phyloP scores from a whole-genome alignment of 768 basidiomycete genomes.

The Chalciporus pseudorubinellus region DNA sequence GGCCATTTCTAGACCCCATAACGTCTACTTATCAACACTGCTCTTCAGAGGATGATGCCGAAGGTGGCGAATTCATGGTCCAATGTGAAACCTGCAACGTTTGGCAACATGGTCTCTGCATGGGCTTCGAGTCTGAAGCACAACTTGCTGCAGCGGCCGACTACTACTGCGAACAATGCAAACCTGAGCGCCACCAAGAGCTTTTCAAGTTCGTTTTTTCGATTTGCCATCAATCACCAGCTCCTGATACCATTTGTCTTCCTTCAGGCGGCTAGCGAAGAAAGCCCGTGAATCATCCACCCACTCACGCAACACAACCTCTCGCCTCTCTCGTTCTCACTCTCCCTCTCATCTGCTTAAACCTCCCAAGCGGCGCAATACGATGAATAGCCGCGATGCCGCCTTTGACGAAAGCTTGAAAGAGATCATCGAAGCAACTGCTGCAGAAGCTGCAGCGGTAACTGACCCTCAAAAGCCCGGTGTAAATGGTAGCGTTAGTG shows the following conservation, averaged over 20 bases:
- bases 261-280: conserved; percentile 58
- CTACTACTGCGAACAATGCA: conserved; percentile 94
- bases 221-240: conserved; percentile 12
- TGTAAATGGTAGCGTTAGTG: conserved; percentile 39
- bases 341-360: conserved; percentile 62
- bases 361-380: conserved; percentile 85
- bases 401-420: conserved; percentile 87
- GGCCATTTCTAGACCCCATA: conserved; percentile 7
- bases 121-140: conserved; percentile 84
- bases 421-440: conserved; percentile 71
- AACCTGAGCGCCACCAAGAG: conserved; percentile 80
- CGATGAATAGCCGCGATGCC: conserved; percentile 97
- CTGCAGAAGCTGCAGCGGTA: conserved; percentile 62
- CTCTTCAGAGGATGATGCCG: conserved; percentile 65
- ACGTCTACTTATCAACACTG: conserved; percentile 25
- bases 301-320: conserved; percentile 55
- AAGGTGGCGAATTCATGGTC: conserved; percentile 95
- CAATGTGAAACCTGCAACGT: conserved; percentile 96
- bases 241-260: conserved; percentile 16
- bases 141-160: conserved; percentile 72
- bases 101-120: conserved; percentile 97
- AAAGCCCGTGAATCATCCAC: conserved; percentile 63
- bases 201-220: conserved; percentile 66
- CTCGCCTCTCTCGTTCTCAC: conserved; percentile 72
- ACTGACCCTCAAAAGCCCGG: conserved; percentile 39